Evolutionary conservation across 202 grass and related monocot genomes (phyloP), one percentile per base, ranked within the genome.

Genomic region (Setaria italica): DNA sequence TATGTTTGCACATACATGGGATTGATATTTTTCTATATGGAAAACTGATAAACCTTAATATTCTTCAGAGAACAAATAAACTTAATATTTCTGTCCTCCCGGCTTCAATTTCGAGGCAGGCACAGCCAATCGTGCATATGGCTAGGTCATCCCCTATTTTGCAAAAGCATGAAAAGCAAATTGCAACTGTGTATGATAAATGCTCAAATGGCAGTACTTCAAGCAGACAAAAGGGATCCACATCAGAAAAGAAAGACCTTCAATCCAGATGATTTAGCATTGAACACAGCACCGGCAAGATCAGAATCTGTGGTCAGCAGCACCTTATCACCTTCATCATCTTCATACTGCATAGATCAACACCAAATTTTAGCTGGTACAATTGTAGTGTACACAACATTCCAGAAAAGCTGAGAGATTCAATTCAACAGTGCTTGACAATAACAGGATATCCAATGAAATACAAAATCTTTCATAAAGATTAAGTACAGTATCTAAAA

Each of bases 321-420:
- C 60, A 99, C 93, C 79, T 60, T 91, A 80, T 99, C 97, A 66
- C 97, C 92, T 91, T 99, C 93, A 81, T 99, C 97, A 79, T 96
- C 97, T 46, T 99, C 97, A 70, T 99, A 99, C 97, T 99, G 72
- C 32, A 74, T 55, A 55, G 49, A 81, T 58, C 47, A 85, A 11
- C 29, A 75, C 79, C 15, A 86, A 62, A 32, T 74, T 79, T 7
- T 62, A 72, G 80, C 56, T 74, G 25, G 20, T 55, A 16, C 39
- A 56, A 68, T 34, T 79, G 12, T 17, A 30, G 64, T 9, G 68
- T 42, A 21, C 20, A 69, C 2, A 15, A 49, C 77, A 70, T 69
- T 48, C 9, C 14, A 55, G 30, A 34, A 78, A 72, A 35, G 16
- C 12, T 58, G 41, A 83, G 21, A 69, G 5, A 58, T 81, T 70